Evolutionary conservation across 208 protist species (phyloP).

Genomic region (Trichomonas gallinae): DNA sequence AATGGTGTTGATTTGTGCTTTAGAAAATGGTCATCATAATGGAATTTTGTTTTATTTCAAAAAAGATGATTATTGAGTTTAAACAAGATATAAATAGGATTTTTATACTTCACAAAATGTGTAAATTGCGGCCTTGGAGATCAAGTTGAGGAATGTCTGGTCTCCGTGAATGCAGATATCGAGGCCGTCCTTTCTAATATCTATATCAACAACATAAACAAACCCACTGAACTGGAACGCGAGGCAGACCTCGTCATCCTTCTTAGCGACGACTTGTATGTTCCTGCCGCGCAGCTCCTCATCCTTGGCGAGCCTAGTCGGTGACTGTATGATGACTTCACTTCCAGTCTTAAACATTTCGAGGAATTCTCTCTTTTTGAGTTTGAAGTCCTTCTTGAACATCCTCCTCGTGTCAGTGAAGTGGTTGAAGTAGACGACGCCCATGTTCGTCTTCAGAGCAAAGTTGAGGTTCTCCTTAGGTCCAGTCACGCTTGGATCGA

Average conservation of each 20-base stretch:
- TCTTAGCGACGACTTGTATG: not conserved
- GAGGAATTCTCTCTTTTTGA: not conserved
- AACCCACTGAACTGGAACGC: not conserved
- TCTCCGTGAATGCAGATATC: too few relatives aligned
- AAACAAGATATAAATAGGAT: too few relatives aligned
- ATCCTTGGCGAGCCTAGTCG: not conserved
- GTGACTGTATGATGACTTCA: not conserved
- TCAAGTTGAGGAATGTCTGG: too few relatives aligned
- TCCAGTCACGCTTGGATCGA: not conserved
- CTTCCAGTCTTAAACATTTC: not conserved
- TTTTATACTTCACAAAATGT: too few relatives aligned
- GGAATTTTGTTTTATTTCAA: too few relatives aligned
- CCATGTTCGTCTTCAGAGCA: not conserved
- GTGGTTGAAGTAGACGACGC: not conserved
- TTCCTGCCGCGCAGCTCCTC: not conserved
- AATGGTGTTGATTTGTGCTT: too few relatives aligned
- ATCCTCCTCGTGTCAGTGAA: not conserved
- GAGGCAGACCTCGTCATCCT: not conserved
- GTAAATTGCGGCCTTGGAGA: too few relatives aligned
- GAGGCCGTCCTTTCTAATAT: too few relatives aligned
- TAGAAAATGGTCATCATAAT: too few relatives aligned
- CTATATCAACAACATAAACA: too few relatives aligned
- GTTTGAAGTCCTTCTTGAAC: not conserved
- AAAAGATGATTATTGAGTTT: too few relatives aligned
- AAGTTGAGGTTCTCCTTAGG: not conserved